Evolutionary conservation across 2,329 filamentous ascomycete genomes (phyloP).

Genomic region (Hirsutella minnesotensis): DNA sequence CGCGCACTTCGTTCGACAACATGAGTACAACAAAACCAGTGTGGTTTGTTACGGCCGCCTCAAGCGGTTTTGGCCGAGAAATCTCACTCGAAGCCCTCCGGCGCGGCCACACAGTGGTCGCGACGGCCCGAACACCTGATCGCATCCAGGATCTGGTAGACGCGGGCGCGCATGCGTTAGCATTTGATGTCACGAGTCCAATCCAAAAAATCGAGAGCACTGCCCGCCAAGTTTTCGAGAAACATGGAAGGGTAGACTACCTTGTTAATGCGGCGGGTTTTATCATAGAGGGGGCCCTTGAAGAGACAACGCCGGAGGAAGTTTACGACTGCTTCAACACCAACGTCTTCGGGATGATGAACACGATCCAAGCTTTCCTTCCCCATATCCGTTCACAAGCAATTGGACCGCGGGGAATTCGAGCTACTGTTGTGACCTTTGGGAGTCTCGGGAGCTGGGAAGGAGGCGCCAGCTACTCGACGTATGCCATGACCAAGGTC

Average conservation of each 20-base stretch:
- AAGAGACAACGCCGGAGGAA: constrained; percentile 26
- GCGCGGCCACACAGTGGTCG: constrained; percentile 36
- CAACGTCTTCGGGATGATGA: constrained; percentile 41
- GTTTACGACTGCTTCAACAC: constrained; percentile 31
- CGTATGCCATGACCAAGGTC: constrained; percentile 33
- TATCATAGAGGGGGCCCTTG: constrained; percentile 28
- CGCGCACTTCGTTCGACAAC: too few species aligned
- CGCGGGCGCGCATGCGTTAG: constrained; percentile 28
- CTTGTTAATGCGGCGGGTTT: constrained; percentile 36
- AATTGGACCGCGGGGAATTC: constrained; percentile 10
- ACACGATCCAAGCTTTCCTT: constrained; percentile 34
- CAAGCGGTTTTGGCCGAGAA: constrained; percentile 36
- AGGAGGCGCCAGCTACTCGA: constrained; percentile 22
- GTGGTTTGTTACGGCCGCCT: constrained; percentile 42
- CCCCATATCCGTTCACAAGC: constrained; percentile 31
- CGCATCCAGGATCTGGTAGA: constrained; percentile 28
- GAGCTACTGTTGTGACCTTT: constrained; percentile 28
- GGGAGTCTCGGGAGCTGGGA: constrained; percentile 34
- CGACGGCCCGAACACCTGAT: constrained; percentile 30
- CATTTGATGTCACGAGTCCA: constrained; percentile 34
- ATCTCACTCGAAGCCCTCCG: constrained; percentile 31
- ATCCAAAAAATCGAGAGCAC: constrained; percentile 7
- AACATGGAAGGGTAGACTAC: constrained; percentile 23
- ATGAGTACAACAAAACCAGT: constrained; percentile 14
- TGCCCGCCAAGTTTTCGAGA: too few species aligned